Evolutionary conservation across 1,139 yeast species (phyloP).

Genomic region (Tardiomyces digboiensis): DNA sequence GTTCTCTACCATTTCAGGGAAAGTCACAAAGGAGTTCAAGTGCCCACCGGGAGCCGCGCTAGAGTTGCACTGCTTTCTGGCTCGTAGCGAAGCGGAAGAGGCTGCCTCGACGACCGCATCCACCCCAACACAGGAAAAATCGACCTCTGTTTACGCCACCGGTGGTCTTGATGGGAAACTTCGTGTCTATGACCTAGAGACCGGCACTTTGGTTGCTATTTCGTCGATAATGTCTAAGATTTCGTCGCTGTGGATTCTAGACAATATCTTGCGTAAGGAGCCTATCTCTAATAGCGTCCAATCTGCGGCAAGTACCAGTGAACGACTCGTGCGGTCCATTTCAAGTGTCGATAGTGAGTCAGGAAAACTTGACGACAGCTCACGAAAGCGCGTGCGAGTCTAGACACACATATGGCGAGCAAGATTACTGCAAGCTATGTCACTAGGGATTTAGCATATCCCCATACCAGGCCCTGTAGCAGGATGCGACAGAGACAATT

Average conservation of each 20-base stretch:
- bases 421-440: no score
- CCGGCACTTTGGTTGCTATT: constrained; percentile 50
- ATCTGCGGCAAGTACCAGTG: no score
- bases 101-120: neutral
- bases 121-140: neutral
- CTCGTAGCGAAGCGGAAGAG: neutral
- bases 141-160: constrained; percentile 27
- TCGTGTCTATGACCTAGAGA: constrained; percentile 52
- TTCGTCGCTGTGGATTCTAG: constrained; percentile 40
- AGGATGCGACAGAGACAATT: no score
- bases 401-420: no score
- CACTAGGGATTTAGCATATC: no score
- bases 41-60: neutral
- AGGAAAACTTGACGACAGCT: neutral
- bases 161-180: constrained; percentile 78
- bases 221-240: constrained; percentile 61
- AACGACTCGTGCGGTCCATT: neutral
- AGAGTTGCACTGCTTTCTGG: neutral
- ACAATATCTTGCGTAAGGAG: constrained; percentile 5
- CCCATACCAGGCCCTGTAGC: no score
- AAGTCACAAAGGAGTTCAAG: neutral
- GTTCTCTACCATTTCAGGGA: neutral
- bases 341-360: neutral
- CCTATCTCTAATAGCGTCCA: no score
- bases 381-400: neutral